Percentiles rank a stretch among this genome's conserved stretches.
phyloP scores from a whole-genome alignment of 1,139 yeast species.

The Geotrichum candidum region DNA sequence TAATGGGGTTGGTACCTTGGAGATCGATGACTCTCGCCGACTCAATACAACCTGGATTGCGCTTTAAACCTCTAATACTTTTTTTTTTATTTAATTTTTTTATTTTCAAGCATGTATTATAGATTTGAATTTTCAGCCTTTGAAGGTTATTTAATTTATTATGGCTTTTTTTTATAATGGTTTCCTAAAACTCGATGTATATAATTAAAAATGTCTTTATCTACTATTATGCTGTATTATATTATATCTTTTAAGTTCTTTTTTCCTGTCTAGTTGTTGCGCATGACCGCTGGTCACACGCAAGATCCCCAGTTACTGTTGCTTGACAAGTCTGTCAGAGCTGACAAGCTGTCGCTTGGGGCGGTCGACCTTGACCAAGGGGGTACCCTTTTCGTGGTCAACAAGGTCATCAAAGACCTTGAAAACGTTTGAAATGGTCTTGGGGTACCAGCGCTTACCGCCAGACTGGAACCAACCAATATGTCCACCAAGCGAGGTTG shows the following conservation, averaged over 20 bases:
- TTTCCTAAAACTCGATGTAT: too few species aligned
- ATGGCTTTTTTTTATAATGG: too few species aligned
- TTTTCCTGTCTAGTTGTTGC: not conserved
- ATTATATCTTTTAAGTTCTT: too few species aligned
- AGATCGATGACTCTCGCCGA: not conserved
- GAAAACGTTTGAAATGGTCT: conserved; percentile 58
- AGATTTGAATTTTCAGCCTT: too few species aligned
- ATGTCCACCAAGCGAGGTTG: conserved; percentile 85
- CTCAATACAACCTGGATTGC: not conserved
- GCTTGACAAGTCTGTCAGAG: conserved; percentile 2
- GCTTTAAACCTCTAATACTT: not conserved
- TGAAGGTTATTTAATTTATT: too few species aligned
- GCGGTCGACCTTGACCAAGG: conserved; percentile 3
- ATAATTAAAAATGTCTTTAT: too few species aligned
- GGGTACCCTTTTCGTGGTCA: conserved; percentile 13
- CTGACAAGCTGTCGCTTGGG: conserved; percentile 7
- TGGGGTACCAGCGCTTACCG: conserved; percentile 64
- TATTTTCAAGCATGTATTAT: not conserved
- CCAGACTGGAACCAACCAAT: conserved; percentile 65
- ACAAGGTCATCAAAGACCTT: conserved; percentile 44
- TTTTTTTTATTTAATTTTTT: not conserved
- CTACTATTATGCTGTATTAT: too few species aligned
- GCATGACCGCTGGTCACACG: too few species aligned
- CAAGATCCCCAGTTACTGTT: not conserved
- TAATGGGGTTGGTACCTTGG: not conserved